Conservation (phyloP, 2,329 filamentous ascomycete genomes). For the Talaromyces atroroseus region DNA sequence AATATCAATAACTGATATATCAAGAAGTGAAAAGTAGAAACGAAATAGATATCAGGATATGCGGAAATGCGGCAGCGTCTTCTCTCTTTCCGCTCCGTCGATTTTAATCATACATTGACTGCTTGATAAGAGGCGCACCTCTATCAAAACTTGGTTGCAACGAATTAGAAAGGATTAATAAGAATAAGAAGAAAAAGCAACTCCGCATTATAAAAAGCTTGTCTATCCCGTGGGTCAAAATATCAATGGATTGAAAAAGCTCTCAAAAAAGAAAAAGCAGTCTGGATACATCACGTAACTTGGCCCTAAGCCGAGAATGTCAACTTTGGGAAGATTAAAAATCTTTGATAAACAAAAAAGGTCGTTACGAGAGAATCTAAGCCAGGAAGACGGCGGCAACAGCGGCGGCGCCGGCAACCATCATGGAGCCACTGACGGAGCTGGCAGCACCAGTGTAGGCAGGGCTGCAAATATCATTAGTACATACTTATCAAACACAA, state of each 20-base stretch:
- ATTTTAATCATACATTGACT: not conserved
- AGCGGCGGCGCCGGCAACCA: slow-evolving; percentile 27
- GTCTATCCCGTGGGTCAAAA: not conserved
- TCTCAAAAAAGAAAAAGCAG: not conserved
- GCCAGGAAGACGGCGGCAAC: slow-evolving; percentile 29
- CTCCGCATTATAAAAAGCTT: not conserved
- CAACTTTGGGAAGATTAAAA: not conserved
- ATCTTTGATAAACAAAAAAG: not conserved
- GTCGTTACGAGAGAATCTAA: slow-evolving; percentile 25
- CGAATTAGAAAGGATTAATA: not conserved
- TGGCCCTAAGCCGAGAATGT: not conserved
- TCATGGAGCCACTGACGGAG: slow-evolving; percentile 25
- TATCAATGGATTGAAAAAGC: not conserved
- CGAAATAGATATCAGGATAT: not conserved
- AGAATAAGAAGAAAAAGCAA: not conserved
- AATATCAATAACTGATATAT: not conserved
- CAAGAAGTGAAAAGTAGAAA: not conserved
- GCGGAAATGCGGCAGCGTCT: not conserved
- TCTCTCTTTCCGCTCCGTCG: not conserved
- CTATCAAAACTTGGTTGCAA: not conserved
- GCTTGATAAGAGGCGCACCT: not conserved
- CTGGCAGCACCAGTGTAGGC: slow-evolving; percentile 28
- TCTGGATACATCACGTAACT: slow-evolving; percentile 2
- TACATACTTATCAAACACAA: not conserved
- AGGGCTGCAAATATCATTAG: slow-evolving; percentile 11